Evolutionary conservation across 2,329 filamentous ascomycete species (phyloP), one percentile per base, ranked within the genome.

Genomic region (Coniochaeta sp.): DNA sequence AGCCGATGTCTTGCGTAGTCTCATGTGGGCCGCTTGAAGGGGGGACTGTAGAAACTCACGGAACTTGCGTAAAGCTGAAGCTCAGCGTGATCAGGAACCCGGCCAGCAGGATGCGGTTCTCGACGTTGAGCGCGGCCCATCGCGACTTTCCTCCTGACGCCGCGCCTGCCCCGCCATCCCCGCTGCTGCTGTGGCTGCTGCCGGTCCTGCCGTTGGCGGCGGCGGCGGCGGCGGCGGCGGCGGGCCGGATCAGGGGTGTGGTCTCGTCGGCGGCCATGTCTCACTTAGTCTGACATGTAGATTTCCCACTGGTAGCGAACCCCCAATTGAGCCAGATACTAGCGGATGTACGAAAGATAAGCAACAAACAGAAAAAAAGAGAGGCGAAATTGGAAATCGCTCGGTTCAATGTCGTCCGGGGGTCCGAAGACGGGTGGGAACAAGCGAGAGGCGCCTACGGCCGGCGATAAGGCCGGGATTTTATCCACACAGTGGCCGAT

Each of bases 61-160:
- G 73, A 14, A 79, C 76, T 57, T 79, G 77, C 0, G 77, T 79
- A 63, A 75, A 75, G 64, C 74, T 76, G 58, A 80, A 77, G 3
- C 75, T 73, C 36, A 79, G 62, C 9, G 77, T 84, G 60, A 86
- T 80, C 19, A 87, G 71, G 67, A 86, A 86, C 12, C 81, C 82
- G 61, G 81, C 82, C 52, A 87, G 66, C 47, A 87, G 71, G 34
- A 57, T 57, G 4, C 55, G n/a, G 38, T 57, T 40, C 55, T 57
- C 55, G 55, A 57, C 55, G 34, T 32, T 17, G 7, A 57, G 55
- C 3, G 36, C n/a, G 22, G 19, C 17, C 34, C 55, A 56, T 28
- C 16, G 2, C 22, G 34, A 36, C 30, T 56, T 36, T 14, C 42
- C 42, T 47, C 42, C 16, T 24, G 40, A 22, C 7, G 22, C 2